A percentile compares a stretch with the other conserved stretches of the same genome.
These are phyloP conservation scores for Fusarium tanahbumbuense DNA, from an alignment of 2,329 filamentous ascomycete genomes.

Conservation along the genomic window DNA sequence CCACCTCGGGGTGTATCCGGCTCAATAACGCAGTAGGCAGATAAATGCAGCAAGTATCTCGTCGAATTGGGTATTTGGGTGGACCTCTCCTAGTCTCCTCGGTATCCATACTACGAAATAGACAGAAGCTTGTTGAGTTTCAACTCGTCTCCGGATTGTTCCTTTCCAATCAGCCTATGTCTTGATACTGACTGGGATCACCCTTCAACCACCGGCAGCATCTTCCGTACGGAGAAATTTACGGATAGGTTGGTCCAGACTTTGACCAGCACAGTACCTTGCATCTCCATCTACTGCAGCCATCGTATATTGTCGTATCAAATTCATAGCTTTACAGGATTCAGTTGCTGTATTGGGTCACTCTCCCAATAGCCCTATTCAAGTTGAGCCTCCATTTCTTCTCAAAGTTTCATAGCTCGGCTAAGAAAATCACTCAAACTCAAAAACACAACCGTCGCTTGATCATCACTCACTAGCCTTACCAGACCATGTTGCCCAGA, in stretches of 20 bases:
- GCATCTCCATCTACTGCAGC: constrained; percentile 1
- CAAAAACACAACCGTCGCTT: constrained; percentile 10
- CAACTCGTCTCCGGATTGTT: constrained; percentile 18
- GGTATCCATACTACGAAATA: not conserved
- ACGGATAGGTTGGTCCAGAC: not conserved
- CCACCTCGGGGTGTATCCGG: constrained; percentile 7
- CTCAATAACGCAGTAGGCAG: not conserved
- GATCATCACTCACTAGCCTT: not conserved
- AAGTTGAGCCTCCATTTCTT: not conserved
- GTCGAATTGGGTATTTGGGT: constrained; percentile 1
- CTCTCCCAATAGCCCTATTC: not conserved
- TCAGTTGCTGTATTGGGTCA: not conserved
- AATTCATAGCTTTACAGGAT: not conserved
- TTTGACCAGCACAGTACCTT: constrained; percentile 1
- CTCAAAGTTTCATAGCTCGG: not conserved
- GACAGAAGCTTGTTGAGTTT: constrained; percentile 23
- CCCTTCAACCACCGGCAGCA: constrained; percentile 11
- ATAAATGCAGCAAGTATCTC: not conserved
- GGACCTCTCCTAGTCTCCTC: constrained; percentile 5
- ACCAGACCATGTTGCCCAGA: constrained; percentile 4
- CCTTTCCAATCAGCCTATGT: constrained; percentile 20
- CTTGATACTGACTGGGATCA: constrained; percentile 1
- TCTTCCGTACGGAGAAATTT: constrained; percentile 30
- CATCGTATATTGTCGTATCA: constrained; percentile 3
- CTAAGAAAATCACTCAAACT: constrained; percentile 35